Evolutionary conservation across 805 yeast species (phyloP).

Genomic region (Lachancea fermentati): DNA sequence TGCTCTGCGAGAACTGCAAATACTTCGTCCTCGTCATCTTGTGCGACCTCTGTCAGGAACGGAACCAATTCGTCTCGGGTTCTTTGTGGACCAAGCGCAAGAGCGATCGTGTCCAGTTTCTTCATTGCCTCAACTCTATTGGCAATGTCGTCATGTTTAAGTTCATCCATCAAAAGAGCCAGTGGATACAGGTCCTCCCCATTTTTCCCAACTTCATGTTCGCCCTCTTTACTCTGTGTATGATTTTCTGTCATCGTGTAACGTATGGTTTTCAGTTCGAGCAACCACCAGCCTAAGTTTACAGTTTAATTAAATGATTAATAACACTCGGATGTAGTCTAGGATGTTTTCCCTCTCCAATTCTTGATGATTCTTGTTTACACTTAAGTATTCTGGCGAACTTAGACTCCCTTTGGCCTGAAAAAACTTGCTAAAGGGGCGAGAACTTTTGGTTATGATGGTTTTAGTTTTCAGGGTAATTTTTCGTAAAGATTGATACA

Average conservation of each 20-base stretch:
- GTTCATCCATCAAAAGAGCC: slow-evolving; percentile 94
- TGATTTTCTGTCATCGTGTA: background rate
- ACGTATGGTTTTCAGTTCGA: background rate
- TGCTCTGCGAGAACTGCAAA: slow-evolving; percentile 90
- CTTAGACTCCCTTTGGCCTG: background rate
- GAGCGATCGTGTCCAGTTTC: slow-evolving; percentile 86
- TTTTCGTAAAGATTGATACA: background rate
- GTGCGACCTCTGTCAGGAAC: slow-evolving; percentile 76
- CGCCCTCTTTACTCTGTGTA: background rate
- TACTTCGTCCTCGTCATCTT: slow-evolving; percentile 98
- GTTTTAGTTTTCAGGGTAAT: background rate
- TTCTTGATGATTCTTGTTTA: background rate
- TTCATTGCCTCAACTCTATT: slow-evolving; percentile 93
- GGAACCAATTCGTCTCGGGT: slow-evolving; percentile 87
- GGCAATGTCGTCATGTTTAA: slow-evolving; percentile 92
- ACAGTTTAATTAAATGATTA: background rate
- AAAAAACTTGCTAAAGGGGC: background rate
- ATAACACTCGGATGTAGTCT: background rate
- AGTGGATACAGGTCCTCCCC: slow-evolving; percentile 71
- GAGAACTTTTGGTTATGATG: background rate
- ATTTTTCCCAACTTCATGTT: slow-evolving; percentile 5
- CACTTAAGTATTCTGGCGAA: background rate
- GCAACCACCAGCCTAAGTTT: background rate
- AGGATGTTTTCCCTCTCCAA: background rate
- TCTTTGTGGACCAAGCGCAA: slow-evolving; percentile 91